Evolutionary conservation across 2,329 filamentous ascomycete species (phyloP).

Genomic region (Raffaelea arxii): DNA sequence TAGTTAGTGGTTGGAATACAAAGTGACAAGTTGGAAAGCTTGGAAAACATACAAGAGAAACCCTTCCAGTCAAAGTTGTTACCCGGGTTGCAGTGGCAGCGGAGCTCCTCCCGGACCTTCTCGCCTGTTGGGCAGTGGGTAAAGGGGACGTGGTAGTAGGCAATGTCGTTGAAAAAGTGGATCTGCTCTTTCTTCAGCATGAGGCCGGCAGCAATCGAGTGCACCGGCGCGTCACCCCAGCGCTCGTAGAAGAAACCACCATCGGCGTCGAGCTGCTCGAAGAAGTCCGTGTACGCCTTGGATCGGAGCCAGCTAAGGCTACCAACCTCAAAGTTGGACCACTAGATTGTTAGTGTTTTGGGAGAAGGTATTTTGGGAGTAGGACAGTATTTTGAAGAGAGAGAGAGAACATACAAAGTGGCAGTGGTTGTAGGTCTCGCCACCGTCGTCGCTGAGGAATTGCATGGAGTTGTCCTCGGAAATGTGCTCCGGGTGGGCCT

Average conservation of each 20-base stretch:
- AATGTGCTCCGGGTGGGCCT: slow-evolving; percentile 82
- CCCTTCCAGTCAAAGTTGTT: slow-evolving; percentile 99
- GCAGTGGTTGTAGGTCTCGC: slow-evolving; percentile 91
- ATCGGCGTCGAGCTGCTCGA: slow-evolving; percentile 84
- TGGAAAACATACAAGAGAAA: slow-evolving; percentile 70
- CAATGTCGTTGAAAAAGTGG: slow-evolving; percentile 98
- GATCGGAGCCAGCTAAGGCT: slow-evolving; percentile 90
- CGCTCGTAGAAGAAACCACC: slow-evolving; percentile 98
- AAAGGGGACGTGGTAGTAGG: slow-evolving; percentile 95
- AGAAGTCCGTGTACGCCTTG: slow-evolving; percentile 84
- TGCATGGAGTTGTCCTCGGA: slow-evolving; percentile 74
- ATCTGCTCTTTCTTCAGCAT: slow-evolving; percentile 88
- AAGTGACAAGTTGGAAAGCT: neutral
- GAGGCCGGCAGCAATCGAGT: slow-evolving; percentile 88
- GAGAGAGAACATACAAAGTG: slow-evolving; percentile 64
- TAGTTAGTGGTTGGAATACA: neutral
- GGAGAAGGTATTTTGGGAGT: neutral
- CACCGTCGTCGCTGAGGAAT: slow-evolving; percentile 85
- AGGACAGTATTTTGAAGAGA: no score
- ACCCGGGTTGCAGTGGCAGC: slow-evolving; percentile 88
- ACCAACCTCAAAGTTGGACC: slow-evolving; percentile 98
- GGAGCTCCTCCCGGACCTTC: slow-evolving; percentile 70
- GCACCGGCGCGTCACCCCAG: slow-evolving; percentile 82
- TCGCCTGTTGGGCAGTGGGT: slow-evolving; percentile 94
- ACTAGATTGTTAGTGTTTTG: slow-evolving; percentile 42